Base-by-base conservation (phyloP, 1,284 basidiomycete genomes). In the Apiotrichum porosum region DNA sequence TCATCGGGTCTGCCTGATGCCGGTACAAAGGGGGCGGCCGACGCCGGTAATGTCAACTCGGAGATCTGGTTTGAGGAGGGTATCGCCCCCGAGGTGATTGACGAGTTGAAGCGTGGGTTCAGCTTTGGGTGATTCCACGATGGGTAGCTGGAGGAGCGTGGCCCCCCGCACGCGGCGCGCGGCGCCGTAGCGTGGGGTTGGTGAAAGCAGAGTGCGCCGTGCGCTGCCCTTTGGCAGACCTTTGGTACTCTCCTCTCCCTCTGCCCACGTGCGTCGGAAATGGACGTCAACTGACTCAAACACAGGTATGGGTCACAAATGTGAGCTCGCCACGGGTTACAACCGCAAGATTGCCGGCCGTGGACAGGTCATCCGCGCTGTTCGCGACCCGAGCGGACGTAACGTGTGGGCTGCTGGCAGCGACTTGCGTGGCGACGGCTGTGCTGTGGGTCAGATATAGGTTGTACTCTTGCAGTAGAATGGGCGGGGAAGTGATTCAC, bases 391-490 rank as follows among this genome's bases (percentile, higher is more conserved):
- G 24, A 85, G 85, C 9, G 73, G 69, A 0, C 76, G 73, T 61
- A 76, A 77, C 21, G 85, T 91, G 2, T 95, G 91, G 91, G 88
- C 84, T 9, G 86, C 86, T 36, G 88, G 89, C 12, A 88, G 85
- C 13, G 92, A 97, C 69, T 81, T 82, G 47, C 80, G 93, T 34
- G 86, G 80, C 18, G 92, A 94, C 67, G 90, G 91, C 10, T 86
- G 90, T 62, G 91, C 89, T 12, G 82, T 82, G 13, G 82, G 84
- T n/a, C 89, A 94, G 67, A 86, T 93, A 47, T 93, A 73, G n/a
- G n/a, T n/a, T n/a, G n/a, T n/a, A n/a, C n/a, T n/a, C n/a, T n/a
- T n/a, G n/a, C n/a, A n/a, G 26, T 28, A 28, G 26, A 28, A 6
- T 28, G 26, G 12, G 26, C 8, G 8, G 26, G 26, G 26, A 6